Percentiles rank a stretch among this genome's conserved stretches.
phyloP scores from a whole-genome alignment of 2,329 filamentous ascomycete genomes.

The Bipolaris bicolor region DNA sequence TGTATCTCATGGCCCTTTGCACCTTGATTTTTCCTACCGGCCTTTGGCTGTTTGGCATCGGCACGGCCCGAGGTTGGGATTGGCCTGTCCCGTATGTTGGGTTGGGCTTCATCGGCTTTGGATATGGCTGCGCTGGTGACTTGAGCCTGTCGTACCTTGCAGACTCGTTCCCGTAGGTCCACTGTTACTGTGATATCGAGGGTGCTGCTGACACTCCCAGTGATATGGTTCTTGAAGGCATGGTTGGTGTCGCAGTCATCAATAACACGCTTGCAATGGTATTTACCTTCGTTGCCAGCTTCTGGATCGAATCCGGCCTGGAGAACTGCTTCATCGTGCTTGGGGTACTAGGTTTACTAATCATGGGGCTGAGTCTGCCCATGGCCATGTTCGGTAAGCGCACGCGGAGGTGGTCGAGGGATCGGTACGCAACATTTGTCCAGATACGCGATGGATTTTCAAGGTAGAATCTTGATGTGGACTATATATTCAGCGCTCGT shows the following conservation, averaged over 20 bases:
- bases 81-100: conserved; percentile 1
- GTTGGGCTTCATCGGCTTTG: conserved; percentile 3
- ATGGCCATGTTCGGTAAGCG: conserved; percentile 1
- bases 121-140: conserved; percentile 1
- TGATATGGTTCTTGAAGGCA: conserved; percentile 3
- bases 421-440: conserved; percentile 2
- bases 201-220: background rate
- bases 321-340: conserved; percentile 1
- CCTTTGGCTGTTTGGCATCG: conserved; percentile 2
- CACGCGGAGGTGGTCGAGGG: background rate
- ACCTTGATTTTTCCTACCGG: background rate
- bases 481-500: background rate
- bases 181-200: background rate
- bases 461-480: background rate
- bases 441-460: conserved; percentile 2
- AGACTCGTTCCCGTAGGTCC: conserved; percentile 2
- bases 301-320: conserved; percentile 1
- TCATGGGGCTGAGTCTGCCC: background rate
- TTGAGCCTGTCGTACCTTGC: conserved; percentile 1
- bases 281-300: background rate
- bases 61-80: conserved; percentile 1
- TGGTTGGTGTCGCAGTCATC: conserved; percentile 4
- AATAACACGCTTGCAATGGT: conserved; percentile 1
- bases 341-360: background rate
- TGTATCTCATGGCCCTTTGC: conserved; percentile 3